These are phyloP conservation scores for Naganishia antarctica DNA, from an alignment of 768 basidiomycete species.

Conservation along the genomic window DNA sequence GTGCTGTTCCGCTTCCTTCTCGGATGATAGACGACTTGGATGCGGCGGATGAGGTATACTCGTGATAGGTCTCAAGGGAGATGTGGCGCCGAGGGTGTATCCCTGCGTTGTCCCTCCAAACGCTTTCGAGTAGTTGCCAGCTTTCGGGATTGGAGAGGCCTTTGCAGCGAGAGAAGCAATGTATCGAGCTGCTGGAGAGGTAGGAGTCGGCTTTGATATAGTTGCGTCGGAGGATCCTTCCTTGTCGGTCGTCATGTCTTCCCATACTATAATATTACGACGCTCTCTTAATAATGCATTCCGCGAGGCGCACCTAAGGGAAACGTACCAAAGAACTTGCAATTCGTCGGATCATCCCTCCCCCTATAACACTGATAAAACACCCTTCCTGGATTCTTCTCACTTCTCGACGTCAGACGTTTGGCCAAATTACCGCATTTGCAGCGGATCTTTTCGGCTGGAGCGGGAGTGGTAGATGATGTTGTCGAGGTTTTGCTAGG, in stretches of 20 bases:
- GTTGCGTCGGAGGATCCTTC: neutral
- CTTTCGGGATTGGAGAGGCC: conserved; percentile 8
- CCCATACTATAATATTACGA: neutral
- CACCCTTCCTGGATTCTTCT: conserved; percentile 13
- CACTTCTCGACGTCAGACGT: neutral
- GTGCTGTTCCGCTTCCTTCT: too few relatives aligned
- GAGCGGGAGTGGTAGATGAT: neutral
- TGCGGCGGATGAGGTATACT: conserved; percentile 7
- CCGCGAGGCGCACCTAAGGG: neutral
- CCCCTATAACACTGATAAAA: conserved; percentile 17
- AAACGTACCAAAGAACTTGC: conserved; percentile 13
- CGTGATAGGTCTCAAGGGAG: neutral
- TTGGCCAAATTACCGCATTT: conserved; percentile 11
- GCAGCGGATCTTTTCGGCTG: conserved; percentile 2
- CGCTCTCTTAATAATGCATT: neutral
- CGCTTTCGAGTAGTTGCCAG: conserved; percentile 11
- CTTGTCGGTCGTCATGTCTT: conserved; percentile 2
- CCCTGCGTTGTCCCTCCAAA: conserved; percentile 6
- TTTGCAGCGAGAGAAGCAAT: conserved; percentile 11
- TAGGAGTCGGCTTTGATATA: neutral
- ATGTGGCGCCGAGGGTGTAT: neutral
- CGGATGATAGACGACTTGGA: conserved; percentile 1
- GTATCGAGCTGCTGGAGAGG: conserved; percentile 1
- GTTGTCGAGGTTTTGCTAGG: neutral
- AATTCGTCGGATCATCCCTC: neutral